Evolutionary conservation across 2,329 filamentous ascomycete genomes (phyloP), one percentile per base, ranked within the genome.

Genomic region (Alternaria arborescens): DNA sequence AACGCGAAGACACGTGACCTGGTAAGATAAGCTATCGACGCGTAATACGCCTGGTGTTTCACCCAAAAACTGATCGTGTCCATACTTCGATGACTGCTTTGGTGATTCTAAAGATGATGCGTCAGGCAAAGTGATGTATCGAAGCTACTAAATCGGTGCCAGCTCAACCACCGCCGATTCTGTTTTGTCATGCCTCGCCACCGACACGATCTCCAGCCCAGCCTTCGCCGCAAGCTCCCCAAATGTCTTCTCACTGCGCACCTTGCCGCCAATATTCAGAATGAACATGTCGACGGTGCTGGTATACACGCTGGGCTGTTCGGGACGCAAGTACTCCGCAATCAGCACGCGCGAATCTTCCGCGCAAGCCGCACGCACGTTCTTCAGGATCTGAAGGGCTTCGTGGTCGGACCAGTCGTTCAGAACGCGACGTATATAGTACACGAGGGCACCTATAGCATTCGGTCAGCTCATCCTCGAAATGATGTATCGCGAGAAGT

Each of bases 281-380:
- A 57, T 60, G 53, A 60, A 60, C 44, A 60, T 51, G 20, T 60
- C 53, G 41, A 60, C 47, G 3, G 53, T 52, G 41, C 58, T 51
- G 16, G 46, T 51, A 30, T 57, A 40, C 11, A 60, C 53, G 38
- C 44, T 51, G 3, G 58, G 52, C 30, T 60, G 30, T 41, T 57
- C 46, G 18, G 53, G 53, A 12, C 36, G 40, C 38, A 60, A 18
- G 30, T 60, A 51, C 41, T 60, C 58, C 11, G 58, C 53, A 30
- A 60, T 47, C 28, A 60, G 47, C 24, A 60, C 47, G 18, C 58
- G 58, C 22, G 58, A 60, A 10, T 60, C 58, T 4, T 51, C 14
- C 16, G 53, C 46, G 47, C 58, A 60, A 10, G 58, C 58, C 28
- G 43, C 32, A 30, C 53, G 58, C 24, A 57, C 38, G 41, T 52